Evolutionary conservation across 2,329 filamentous ascomycete genomes (phyloP).

Genomic region (Penicillium oxalicum): DNA sequence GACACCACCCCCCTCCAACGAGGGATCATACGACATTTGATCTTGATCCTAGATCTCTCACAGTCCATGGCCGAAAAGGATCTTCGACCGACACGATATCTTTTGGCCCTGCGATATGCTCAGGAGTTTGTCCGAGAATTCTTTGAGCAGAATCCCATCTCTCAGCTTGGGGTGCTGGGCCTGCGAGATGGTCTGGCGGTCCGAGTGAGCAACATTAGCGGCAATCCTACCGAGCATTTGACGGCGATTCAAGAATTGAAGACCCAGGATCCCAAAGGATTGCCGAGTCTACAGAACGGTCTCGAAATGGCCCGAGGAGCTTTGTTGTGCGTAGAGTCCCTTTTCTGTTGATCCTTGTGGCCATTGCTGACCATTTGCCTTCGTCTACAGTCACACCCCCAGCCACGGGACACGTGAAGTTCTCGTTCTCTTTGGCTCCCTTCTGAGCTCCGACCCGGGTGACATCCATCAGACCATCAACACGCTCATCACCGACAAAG

Average conservation of each 20-base stretch:
- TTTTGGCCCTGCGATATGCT: slow-evolving; percentile 74
- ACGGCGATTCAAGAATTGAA: slow-evolving; percentile 64
- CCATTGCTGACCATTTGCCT: background rate
- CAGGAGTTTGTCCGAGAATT: slow-evolving; percentile 87
- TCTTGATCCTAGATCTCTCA: slow-evolving; percentile 86
- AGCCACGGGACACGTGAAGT: slow-evolving; percentile 91
- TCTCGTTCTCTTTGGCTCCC: slow-evolving; percentile 82
- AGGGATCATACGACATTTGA: slow-evolving; percentile 93
- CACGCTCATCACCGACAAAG: slow-evolving; percentile 70
- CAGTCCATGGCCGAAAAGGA: slow-evolving; percentile 95
- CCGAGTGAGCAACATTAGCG: slow-evolving; percentile 79
- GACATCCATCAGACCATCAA: slow-evolving; percentile 90
- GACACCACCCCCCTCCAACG: slow-evolving; percentile 94
- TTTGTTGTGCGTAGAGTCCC: slow-evolving; percentile 58
- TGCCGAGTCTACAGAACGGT: slow-evolving; percentile 84
- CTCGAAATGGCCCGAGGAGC: slow-evolving; percentile 90
- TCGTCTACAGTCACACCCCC: slow-evolving; percentile 64
- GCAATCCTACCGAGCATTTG: slow-evolving; percentile 85
- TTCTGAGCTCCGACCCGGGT: slow-evolving; percentile 84
- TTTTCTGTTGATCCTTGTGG: background rate
- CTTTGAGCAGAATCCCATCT: slow-evolving; percentile 98
- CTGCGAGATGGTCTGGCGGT: slow-evolving; percentile 90
- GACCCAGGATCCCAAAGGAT: slow-evolving; percentile 63
- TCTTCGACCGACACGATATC: slow-evolving; percentile 77
- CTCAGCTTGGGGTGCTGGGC: slow-evolving; percentile 83